These are phyloP conservation scores for Penicillium brasilianum DNA, from an alignment of 2,329 filamentous ascomycete genomes.

Conservation along the genomic window DNA sequence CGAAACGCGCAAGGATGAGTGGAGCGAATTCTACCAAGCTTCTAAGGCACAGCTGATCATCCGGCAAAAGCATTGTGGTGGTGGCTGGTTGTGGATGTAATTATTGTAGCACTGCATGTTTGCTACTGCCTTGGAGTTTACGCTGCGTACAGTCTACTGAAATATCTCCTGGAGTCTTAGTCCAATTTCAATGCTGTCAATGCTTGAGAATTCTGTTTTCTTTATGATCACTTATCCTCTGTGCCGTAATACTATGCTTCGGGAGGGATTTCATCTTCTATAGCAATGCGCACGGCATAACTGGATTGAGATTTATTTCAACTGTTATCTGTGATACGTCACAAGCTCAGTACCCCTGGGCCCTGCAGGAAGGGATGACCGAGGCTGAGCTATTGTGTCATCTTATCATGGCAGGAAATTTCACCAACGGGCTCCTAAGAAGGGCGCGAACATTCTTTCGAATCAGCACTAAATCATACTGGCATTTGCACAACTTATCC, in stretches of 20 bases:
- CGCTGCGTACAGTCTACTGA: background rate
- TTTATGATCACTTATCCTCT: background rate
- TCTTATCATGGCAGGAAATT: background rate
- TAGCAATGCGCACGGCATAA: background rate
- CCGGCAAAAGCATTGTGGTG: background rate
- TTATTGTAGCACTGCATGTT: background rate
- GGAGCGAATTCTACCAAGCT: constrained; percentile 5
- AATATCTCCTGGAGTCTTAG: background rate
- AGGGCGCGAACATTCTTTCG: constrained; percentile 13
- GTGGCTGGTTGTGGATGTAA: background rate
- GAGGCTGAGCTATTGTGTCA: background rate
- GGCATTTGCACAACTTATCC: constrained; percentile 1
- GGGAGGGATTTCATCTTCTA: background rate
- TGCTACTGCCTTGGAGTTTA: background rate
- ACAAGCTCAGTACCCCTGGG: background rate
- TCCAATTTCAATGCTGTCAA: background rate
- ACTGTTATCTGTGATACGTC: constrained; percentile 4
- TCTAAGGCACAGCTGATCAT: constrained; percentile 4
- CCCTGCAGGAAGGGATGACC: background rate
- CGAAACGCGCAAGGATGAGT: constrained; percentile 1
- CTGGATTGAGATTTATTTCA: background rate
- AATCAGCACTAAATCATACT: background rate
- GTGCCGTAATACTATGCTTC: background rate
- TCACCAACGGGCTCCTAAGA: background rate
- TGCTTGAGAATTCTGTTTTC: no score